These are phyloP conservation scores for Aspergillus mulundensis DNA, from an alignment of 495 filamentous ascomycete genomes.

Conservation along the genomic window DNA sequence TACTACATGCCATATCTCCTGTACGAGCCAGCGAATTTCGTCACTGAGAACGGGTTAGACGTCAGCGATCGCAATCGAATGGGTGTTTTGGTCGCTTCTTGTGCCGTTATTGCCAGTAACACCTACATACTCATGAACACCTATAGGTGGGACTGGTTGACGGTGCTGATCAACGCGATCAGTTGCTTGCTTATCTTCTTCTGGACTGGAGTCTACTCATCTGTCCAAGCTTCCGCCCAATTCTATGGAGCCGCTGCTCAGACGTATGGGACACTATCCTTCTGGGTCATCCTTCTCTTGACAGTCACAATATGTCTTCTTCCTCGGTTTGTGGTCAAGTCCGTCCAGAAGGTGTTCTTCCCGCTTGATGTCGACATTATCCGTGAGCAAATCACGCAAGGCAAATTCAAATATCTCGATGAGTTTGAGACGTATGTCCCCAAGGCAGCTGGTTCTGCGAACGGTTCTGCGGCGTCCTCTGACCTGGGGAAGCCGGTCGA, in stretches of 20 bases:
- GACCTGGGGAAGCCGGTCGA: conserved; percentile 62
- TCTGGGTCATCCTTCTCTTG: conserved; percentile 78
- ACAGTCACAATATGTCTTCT: conserved; percentile 75
- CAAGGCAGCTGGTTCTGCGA: conserved; percentile 29
- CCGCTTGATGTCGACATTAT: conserved; percentile 94
- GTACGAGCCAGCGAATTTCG: conserved; percentile 63
- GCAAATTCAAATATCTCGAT: conserved; percentile 71
- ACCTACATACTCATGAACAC: conserved; percentile 92
- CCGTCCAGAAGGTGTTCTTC: conserved; percentile 86
- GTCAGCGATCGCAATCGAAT: conserved; percentile 75
- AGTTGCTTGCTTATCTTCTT: conserved; percentile 88
- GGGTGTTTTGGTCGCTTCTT: conserved; percentile 75
- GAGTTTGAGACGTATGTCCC: conserved; percentile 44
- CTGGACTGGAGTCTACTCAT: conserved; percentile 92
- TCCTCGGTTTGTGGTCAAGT: conserved; percentile 80
- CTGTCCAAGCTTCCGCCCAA: conserved; percentile 56
- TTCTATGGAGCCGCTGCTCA: conserved; percentile 79
- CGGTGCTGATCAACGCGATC: conserved; percentile 70
- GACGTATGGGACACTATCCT: conserved; percentile 74
- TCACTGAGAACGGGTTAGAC: conserved; percentile 62
- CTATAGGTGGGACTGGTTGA: conserved; percentile 97
- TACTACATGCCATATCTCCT: conserved; percentile 90
- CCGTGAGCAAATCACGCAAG: conserved; percentile 80
- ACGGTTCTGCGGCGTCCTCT: conserved; percentile 54
- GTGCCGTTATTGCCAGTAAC: conserved; percentile 79